phyloP scores from a whole-genome alignment of 2,329 filamentous ascomycete genomes.

The Colletotrichum liaoningense region DNA sequence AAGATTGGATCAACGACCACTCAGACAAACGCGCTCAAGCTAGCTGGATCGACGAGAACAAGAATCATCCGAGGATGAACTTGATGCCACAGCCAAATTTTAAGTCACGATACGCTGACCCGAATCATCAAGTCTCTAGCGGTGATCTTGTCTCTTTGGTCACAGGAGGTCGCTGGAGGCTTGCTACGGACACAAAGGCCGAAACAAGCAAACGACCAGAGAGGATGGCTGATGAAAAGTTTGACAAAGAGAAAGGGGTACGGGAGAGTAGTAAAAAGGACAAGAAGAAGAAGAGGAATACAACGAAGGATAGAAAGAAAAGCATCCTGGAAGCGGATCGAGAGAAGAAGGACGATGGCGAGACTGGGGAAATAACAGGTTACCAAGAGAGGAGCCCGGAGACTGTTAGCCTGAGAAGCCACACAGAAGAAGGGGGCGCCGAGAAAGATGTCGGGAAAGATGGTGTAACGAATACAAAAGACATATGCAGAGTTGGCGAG shows the following conservation, averaged over 20 bases:
- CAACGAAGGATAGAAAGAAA: background rate
- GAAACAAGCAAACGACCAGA: no score
- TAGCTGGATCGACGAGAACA: constrained; percentile 38
- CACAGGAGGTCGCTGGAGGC: constrained; percentile 37
- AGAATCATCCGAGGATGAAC: constrained; percentile 34
- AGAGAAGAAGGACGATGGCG: no score
- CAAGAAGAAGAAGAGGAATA: background rate
- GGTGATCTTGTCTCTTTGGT: constrained; percentile 41
- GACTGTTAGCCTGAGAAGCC: background rate
- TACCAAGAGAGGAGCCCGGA: background rate
- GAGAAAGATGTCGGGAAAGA: background rate
- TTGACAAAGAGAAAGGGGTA: background rate
- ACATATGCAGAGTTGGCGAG: background rate
- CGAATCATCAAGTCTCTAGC: constrained; percentile 41
- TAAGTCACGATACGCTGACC: constrained; percentile 42
- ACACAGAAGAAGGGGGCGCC: background rate
- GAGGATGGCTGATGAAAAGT: no score
- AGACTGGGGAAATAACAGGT: no score
- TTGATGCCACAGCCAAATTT: constrained; percentile 40
- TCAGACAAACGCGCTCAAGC: constrained; percentile 39
- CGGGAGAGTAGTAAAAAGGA: background rate
- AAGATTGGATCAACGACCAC: constrained; percentile 38
- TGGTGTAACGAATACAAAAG: background rate
- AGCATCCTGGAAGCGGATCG: background rate
- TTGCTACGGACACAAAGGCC: no score